Evolutionary conservation across 208 protist genomes (phyloP), one percentile per base, ranked within the genome.

Genomic region (Trypanosoma scelopori): DNA sequence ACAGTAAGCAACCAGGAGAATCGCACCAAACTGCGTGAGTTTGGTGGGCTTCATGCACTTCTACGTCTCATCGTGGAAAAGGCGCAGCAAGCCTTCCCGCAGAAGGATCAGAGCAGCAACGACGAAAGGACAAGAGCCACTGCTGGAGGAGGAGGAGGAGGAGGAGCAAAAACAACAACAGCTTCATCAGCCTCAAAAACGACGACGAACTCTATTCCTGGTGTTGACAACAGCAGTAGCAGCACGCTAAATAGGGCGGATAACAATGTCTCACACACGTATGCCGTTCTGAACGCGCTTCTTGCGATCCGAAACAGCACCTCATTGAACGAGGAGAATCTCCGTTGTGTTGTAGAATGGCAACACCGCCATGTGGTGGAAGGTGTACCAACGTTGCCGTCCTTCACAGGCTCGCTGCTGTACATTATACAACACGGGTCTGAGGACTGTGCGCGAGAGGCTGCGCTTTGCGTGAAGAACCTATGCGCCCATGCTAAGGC

Each of bases 1-100:
- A 93, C 91, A 16, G 76, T 95, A 11, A 93, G 84, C 78, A 92
- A 80, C 62, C 56, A 69, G 32, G 89, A 97, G 61, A 97, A 97
- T 77, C 74, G 89, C 3, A 81, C 86, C 11, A 80, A 76, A 55
- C 69, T 96, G 22, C 82, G 87, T 48, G 78, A 82, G 43, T 72
- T 79, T 65, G 89, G 90, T 28, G 91, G 91, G 7, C 66, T 97
- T 1, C 51, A 85, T 22, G 78, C 84, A 2, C 74, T 95, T 46
- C 66, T 95, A 27, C 72, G 76, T 18, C 64, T 94, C 20, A 71
- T 96, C 28, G 51, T 73, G 12, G 81, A 90, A n/a, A 92, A 91
- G 61, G 79, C 80, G 0, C 47, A 46, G 1, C 63, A 73, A 12
- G 83, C 79, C 42, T 92, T 92, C 50, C 83, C 91, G 20, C 56